Evolutionary conservation across 192 early-diverging fungal genomes (phyloP).

Genomic region (Haplosporangium gracile): DNA sequence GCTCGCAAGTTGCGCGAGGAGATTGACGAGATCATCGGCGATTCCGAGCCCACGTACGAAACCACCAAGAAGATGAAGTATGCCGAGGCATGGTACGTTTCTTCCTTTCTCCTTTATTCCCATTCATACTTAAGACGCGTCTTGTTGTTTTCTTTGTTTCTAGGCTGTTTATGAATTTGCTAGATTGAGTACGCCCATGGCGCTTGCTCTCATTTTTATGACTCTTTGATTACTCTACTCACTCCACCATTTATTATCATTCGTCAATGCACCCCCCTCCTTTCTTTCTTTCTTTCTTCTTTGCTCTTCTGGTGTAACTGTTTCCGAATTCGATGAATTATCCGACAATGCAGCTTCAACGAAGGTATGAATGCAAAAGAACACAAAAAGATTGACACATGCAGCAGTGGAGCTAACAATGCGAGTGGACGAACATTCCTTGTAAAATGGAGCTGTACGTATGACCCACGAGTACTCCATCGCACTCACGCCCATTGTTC

Average conservation of each 20-base stretch:
- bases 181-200: not conserved
- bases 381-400: not conserved
- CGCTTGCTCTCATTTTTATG: not conserved
- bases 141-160: not conserved
- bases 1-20: slow-evolving; percentile 45
- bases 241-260: too few relatives aligned
- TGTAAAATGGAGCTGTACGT: too few relatives aligned
- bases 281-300: not conserved
- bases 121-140: not conserved
- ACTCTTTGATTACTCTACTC: not conserved
- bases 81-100: slow-evolving; percentile 47
- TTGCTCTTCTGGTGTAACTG: not conserved
- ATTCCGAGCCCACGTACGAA: slow-evolving; percentile 32
- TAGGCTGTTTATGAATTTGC: too few relatives aligned
- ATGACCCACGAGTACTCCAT: too few relatives aligned
- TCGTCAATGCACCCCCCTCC: too few relatives aligned
- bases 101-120: not conserved
- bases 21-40: slow-evolving; percentile 41
- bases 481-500: not conserved
- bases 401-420: not conserved
- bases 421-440: not conserved
- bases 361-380: not conserved
- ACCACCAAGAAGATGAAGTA: slow-evolving; percentile 43
- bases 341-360: not conserved
- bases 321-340: not conserved